Evolutionary conservation across 306 rosid genomes (phyloP), one percentile per base, ranked within the genome.

Genomic region (Neltuma alba): DNA sequence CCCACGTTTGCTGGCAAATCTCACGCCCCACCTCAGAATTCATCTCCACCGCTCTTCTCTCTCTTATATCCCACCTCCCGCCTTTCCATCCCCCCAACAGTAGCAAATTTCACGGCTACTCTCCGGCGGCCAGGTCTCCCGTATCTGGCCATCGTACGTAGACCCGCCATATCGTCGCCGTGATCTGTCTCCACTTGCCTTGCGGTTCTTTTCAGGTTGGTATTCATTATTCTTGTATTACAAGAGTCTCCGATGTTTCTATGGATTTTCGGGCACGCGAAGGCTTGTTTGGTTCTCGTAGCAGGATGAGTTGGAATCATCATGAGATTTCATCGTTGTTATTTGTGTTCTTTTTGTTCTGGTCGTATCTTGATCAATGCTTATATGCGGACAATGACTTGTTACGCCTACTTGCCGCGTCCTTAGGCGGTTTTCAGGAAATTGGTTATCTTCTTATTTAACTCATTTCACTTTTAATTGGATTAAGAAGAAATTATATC

Each of bases 121-220:
- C 4, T 27, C 54, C 27, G 75, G 60, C 60, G 75, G 75, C 60
- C 60, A 70, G 75, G 57, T 70, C 75, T 14, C 27, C 25, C 27
- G 42, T 70, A 31, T 21, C 25, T n/a, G 27, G 40, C 41, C 38
- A 16, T 47, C 15, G 1, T 1, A 28, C 25, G 15, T 1, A 44
- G 74, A 15, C 75, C 58, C 58, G 14, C 38, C 38, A 25, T 25
- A 50, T 70, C 75, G 37, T 25, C 57, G 37, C 30, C 30, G n/a
- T 18, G 25, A 63, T 42, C 57, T 69, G 2, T 42, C 38, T 69
- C 74, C 27, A 16, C 1, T 27, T 16, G 12, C 60, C 2, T 42
- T 41, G 44, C 30, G 16, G 25, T 63, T 82, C 79, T 34, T 60
- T 79, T 44, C 41, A 82, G 86, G 86, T 86, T 76, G 1, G 82